Percentiles rank a stretch among this genome's conserved stretches.
These are phyloP conservation scores for Capsaspora owczarzaki DNA, from an alignment of 78 protist species.

Conservation along the genomic window DNA sequence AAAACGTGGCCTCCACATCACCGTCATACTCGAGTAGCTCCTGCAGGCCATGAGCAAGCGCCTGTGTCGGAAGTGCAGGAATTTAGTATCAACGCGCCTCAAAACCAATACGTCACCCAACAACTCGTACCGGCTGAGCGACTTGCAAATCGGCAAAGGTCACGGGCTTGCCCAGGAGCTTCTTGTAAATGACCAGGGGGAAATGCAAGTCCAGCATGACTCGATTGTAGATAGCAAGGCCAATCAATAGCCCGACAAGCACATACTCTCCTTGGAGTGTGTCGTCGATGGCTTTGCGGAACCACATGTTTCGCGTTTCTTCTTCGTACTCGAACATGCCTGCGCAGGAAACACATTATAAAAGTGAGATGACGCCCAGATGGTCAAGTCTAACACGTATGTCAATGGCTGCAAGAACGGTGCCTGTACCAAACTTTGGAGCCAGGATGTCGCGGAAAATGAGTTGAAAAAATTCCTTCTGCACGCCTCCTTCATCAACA, in stretches of 20 bases:
- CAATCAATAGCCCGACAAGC: constrained; percentile 70
- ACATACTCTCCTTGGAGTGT: constrained; percentile 3
- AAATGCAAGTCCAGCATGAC: constrained; percentile 90
- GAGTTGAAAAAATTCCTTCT: constrained; percentile 94
- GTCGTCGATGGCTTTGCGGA: constrained; percentile 34
- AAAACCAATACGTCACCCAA: not conserved
- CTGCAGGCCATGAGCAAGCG: constrained; percentile 31
- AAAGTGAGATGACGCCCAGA: not conserved
- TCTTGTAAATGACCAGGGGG: constrained; percentile 79
- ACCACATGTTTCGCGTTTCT: constrained; percentile 58
- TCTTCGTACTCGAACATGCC: constrained; percentile 70
- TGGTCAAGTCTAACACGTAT: not conserved
- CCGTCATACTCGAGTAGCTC: constrained; percentile 47
- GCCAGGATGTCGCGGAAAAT: constrained; percentile 77
- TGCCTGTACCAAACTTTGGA: constrained; percentile 46
- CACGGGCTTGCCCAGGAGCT: constrained; percentile 25
- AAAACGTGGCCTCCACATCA: constrained; percentile 41
- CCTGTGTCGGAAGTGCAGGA: not conserved
- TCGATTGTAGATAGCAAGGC: constrained; percentile 96
- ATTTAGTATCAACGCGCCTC: not conserved
- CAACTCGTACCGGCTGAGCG: not conserved
- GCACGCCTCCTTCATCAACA: constrained; percentile 96
- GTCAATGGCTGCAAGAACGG: not conserved
- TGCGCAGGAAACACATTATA: constrained; percentile 25
- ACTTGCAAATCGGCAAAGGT: not conserved